A percentile compares a stretch with the other conserved stretches of the same genome.
These are phyloP conservation scores for Phyllosticta citribraziliensis DNA, from an alignment of 2,329 filamentous ascomycete genomes.

Conservation along the genomic window DNA sequence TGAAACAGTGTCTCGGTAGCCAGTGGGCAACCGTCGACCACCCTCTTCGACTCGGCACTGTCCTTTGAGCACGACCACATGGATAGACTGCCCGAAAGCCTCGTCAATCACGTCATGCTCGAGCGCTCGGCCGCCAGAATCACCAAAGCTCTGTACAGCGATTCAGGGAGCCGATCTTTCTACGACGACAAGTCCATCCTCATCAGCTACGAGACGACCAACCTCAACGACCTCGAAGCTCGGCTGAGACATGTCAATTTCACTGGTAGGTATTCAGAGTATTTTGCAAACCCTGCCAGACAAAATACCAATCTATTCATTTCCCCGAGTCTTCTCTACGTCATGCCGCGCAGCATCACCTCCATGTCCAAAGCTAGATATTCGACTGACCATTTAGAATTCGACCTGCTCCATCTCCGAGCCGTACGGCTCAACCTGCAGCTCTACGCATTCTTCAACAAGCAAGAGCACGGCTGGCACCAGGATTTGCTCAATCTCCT, in stretches of 20 bases:
- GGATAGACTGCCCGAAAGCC: slow-evolving; percentile 13
- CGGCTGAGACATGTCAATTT: slow-evolving; percentile 10
- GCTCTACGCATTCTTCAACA: slow-evolving; percentile 72
- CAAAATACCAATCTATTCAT: not conserved
- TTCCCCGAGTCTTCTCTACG: not conserved
- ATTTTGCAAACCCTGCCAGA: not conserved
- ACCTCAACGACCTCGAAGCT: slow-evolving; percentile 10
- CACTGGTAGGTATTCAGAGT: slow-evolving; percentile 5
- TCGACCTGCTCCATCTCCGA: slow-evolving; percentile 54
- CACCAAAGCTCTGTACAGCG: slow-evolving; percentile 11
- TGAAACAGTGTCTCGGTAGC: slow-evolving; percentile 60
- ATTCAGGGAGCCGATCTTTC: slow-evolving; percentile 9
- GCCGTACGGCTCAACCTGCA: slow-evolving; percentile 67
- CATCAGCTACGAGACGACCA: slow-evolving; percentile 11
- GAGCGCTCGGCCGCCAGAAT: slow-evolving; percentile 10
- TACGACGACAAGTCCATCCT: slow-evolving; percentile 11
- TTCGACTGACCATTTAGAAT: slow-evolving; percentile 21
- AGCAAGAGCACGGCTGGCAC: slow-evolving; percentile 24
- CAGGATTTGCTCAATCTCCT: slow-evolving; percentile 68
- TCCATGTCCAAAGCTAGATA: not conserved
- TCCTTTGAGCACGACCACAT: slow-evolving; percentile 29
- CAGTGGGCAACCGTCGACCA: slow-evolving; percentile 72
- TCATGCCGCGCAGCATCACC: not conserved
- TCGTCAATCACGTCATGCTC: slow-evolving; percentile 11
- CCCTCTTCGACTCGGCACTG: slow-evolving; percentile 65